Percentiles rank a stretch among this genome's conserved stretches.
These are phyloP conservation scores for Drosera capensis DNA, from an alignment of 148 eudicot genomes.

Conservation along the genomic window DNA sequence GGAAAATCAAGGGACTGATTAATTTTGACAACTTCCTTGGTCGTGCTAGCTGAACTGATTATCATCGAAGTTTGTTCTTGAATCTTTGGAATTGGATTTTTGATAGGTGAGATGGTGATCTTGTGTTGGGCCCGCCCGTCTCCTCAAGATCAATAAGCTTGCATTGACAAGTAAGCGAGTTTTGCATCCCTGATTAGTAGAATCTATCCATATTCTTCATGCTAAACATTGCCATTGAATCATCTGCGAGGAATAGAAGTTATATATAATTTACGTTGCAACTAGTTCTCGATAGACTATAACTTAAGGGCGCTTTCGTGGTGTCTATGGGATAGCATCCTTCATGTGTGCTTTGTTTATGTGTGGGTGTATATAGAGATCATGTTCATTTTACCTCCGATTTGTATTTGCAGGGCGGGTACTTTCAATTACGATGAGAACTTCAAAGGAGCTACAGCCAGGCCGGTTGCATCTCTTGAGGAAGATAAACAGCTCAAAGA, in stretches of 20 bases:
- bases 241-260: no score
- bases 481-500: conserved; percentile 41
- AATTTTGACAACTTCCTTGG: no score
- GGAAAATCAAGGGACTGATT: no score
- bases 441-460: conserved; percentile 47
- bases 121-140: conserved; percentile 68
- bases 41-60: no score
- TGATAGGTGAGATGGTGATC: conserved; percentile 46
- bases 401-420: conserved; percentile 26
- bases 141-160: conserved; percentile 48
- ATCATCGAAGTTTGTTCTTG: no score
- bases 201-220: neutral
- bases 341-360: neutral
- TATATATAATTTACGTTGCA: no score
- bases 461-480: conserved; percentile 27
- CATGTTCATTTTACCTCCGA: neutral
- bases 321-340: no score
- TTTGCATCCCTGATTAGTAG: neutral
- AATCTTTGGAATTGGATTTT: no score
- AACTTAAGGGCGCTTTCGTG: no score
- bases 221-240: no score
- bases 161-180: conserved; percentile 43
- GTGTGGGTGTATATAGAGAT: neutral
- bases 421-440: conserved; percentile 58
- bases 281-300: no score